These are phyloP conservation scores for Fusarium sp. DNA, from an alignment of 2,329 filamentous ascomycete genomes.

Conservation along the genomic window DNA sequence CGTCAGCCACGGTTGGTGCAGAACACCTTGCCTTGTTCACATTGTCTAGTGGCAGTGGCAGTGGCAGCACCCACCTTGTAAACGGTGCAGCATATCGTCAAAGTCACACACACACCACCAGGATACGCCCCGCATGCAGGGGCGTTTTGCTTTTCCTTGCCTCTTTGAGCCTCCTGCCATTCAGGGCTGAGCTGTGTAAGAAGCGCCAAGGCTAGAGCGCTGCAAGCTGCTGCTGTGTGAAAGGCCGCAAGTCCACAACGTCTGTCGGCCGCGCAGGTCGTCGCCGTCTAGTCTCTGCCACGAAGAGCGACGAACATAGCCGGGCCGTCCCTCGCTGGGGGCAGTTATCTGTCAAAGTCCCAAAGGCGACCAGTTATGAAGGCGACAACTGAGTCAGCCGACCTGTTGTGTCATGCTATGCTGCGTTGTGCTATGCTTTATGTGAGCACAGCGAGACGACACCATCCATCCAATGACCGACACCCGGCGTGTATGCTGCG, in stretches of 20 bases:
- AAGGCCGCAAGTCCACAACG: not conserved
- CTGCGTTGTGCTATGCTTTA: not conserved
- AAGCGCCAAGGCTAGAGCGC: not conserved
- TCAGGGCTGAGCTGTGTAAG: slow-evolving; percentile 1
- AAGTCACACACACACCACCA: not conserved
- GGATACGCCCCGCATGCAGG: slow-evolving; percentile 1
- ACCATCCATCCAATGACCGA: not conserved
- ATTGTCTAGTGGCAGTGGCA: slow-evolving; percentile 23
- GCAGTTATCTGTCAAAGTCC: slow-evolving; percentile 30
- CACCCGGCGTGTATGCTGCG: not conserved
- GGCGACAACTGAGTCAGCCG: not conserved
- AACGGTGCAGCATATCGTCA: slow-evolving; percentile 36
- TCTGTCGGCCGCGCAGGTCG: not conserved
- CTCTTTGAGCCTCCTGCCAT: slow-evolving; percentile 13
- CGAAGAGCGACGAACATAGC: slow-evolving; percentile 6
- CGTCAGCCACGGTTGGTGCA: slow-evolving; percentile 33
- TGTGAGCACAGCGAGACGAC: not conserved
- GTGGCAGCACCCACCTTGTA: slow-evolving; percentile 1
- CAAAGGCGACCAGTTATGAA: slow-evolving; percentile 4
- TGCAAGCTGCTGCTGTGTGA: not conserved
- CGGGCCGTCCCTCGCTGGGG: slow-evolving; percentile 32
- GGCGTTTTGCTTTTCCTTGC: slow-evolving; percentile 29
- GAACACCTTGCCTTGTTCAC: slow-evolving; percentile 31
- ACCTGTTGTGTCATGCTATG: not conserved
- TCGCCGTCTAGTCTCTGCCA: not conserved